These are phyloP conservation scores for Lachancea dasiensis DNA, from an alignment of 805 yeast genomes.

Conservation along the genomic window DNA sequence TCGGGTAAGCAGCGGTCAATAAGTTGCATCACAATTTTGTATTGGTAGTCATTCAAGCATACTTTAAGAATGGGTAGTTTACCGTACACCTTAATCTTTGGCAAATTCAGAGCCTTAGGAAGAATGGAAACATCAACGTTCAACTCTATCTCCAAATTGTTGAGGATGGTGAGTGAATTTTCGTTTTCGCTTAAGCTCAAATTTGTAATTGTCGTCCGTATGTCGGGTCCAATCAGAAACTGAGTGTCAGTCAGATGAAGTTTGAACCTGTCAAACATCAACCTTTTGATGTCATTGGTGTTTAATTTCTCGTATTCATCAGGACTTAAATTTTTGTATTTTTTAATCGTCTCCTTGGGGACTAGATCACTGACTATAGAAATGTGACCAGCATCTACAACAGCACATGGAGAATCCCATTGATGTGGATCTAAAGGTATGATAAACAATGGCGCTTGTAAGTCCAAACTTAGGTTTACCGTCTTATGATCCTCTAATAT, in stretches of 20 bases:
- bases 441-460: constrained; percentile 89
- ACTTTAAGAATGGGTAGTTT: constrained; percentile 67
- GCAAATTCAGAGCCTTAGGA: constrained; percentile 69
- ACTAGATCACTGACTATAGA: constrained; percentile 76
- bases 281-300: constrained; percentile 47
- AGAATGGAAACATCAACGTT: constrained; percentile 77
- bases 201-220: constrained; percentile 70
- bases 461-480: constrained; percentile 72
- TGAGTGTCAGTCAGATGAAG: constrained; percentile 80
- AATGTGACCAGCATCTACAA: constrained; percentile 94
- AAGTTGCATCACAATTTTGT: constrained; percentile 77
- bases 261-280: constrained; percentile 87
- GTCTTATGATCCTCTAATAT: constrained; percentile 95
- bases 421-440: constrained; percentile 75
- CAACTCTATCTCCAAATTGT: constrained; percentile 67
- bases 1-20: constrained; percentile 64
- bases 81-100: constrained; percentile 69
- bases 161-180: constrained; percentile 54
- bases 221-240: constrained; percentile 76
- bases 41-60: constrained; percentile 80
- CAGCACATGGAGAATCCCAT: constrained; percentile 82
- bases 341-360: constrained; percentile 59
- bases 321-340: constrained; percentile 55
- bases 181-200: constrained; percentile 42
- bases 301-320: constrained; percentile 65